A percentile compares a stretch with the other conserved stretches of the same genome.
Evolutionary conservation across 495 filamentous ascomycete species (phyloP).

Genomic region (Annulohypoxylon bovei): DNA sequence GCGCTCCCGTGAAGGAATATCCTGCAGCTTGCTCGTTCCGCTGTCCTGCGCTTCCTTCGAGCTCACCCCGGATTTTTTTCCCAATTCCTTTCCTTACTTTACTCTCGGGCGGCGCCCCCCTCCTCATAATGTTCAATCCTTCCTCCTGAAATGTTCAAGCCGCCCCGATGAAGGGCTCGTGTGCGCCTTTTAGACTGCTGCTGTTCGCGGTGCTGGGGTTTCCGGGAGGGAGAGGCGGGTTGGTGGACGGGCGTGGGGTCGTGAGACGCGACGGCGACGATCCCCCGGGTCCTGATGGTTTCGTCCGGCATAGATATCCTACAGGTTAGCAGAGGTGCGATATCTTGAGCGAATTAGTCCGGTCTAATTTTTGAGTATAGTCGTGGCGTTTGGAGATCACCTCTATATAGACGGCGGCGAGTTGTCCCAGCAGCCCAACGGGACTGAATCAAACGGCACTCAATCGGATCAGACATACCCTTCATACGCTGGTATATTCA

Average conservation of each 20-base stretch:
- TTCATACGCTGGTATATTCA: slow-evolving; percentile 34
- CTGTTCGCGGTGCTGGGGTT: slow-evolving; percentile 43
- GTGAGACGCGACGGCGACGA: slow-evolving; percentile 30
- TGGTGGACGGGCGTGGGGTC: slow-evolving; percentile 31
- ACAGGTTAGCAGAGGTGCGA: slow-evolving; percentile 29
- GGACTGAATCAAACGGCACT: slow-evolving; percentile 29
- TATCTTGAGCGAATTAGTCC: background rate
- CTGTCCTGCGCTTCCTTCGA: background rate
- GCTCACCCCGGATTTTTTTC: background rate
- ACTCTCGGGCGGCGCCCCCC: slow-evolving; percentile 13
- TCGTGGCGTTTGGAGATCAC: slow-evolving; percentile 41
- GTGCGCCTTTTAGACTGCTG: slow-evolving; percentile 41
- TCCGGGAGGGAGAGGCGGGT: slow-evolving; percentile 20
- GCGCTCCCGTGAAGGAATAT: background rate
- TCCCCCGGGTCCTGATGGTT: slow-evolving; percentile 35
- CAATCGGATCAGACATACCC: slow-evolving; percentile 18
- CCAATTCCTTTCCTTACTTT: slow-evolving; percentile 8
- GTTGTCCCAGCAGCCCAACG: slow-evolving; percentile 35
- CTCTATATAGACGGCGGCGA: slow-evolving; percentile 49
- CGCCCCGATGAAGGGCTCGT: slow-evolving; percentile 48
- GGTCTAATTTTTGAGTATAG: slow-evolving; percentile 26
- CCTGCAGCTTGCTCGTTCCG: background rate
- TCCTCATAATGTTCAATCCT: slow-evolving; percentile 40
- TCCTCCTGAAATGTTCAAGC: slow-evolving; percentile 40
- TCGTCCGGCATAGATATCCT: slow-evolving; percentile 42